Percentiles rank a stretch among this genome's conserved stretches.
These are phyloP conservation scores for Circinella minor DNA, from an alignment of 371 early-diverging fungal species.

Conservation along the genomic window DNA sequence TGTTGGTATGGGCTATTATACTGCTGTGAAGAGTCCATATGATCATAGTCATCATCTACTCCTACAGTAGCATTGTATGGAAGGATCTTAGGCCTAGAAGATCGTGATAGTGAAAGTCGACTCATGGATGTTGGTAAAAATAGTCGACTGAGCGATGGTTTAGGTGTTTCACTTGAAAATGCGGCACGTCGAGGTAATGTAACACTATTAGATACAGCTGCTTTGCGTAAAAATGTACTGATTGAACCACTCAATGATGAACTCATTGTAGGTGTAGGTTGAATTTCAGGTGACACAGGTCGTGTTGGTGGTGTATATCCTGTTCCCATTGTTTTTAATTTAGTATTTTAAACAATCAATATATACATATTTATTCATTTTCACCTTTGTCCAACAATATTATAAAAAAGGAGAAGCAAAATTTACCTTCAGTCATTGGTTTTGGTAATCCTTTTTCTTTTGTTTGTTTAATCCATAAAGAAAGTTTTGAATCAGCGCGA, in stretches of 20 bases:
- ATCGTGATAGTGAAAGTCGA: conserved; percentile 14
- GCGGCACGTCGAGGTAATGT: conserved; percentile 7
- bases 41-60: not conserved
- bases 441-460: conserved; percentile 21
- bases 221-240: conserved; percentile 11
- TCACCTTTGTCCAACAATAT: too few species aligned
- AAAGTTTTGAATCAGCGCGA: conserved; percentile 16
- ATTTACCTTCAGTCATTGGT: conserved; percentile 22
- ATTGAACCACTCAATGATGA: conserved; percentile 16
- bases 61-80: conserved; percentile 2
- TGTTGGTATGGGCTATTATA: not conserved
- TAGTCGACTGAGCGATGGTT: conserved; percentile 6
- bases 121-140: conserved; percentile 17
- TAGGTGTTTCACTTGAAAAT: conserved; percentile 10
- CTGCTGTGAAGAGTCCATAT: conserved; percentile 3
- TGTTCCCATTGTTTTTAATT: not conserved
- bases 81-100: conserved; percentile 7
- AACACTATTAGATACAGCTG: conserved; percentile 1
- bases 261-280: conserved; percentile 6
- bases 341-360: too few species aligned
- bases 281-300: conserved; percentile 14
- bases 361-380: too few species aligned
- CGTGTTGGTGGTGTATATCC: conserved; percentile 20
- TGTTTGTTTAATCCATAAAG: conserved; percentile 15
- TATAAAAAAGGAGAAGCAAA: not conserved